Base-by-base conservation (phyloP, 139 green algal genomes). In the Ostreobium quekettii region DNA sequence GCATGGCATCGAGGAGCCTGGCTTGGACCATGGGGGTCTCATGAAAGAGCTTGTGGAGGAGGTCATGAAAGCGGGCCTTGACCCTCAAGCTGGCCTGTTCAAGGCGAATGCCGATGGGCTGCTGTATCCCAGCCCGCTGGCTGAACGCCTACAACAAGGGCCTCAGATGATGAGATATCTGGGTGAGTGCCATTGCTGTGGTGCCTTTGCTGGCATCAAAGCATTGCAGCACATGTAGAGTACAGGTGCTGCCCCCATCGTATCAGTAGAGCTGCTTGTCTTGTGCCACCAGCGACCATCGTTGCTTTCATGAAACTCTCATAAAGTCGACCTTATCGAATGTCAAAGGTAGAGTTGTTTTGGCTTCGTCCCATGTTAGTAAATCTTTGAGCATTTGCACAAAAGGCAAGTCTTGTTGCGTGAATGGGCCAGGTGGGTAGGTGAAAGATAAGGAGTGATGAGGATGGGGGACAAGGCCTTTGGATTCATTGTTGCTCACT, bases 31-130 rank as follows among this genome's bases (percentile, higher is more conserved):
- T 39, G 90, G 90, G 2, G 90, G 89, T 1, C 78, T 96, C 4
- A 82, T 85, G 48, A 93, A 93, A 66, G 90, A 95, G 78, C 73
- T 96, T 32, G 67, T 96, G 33, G 86, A 92, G 70, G 64, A 83
- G 68, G 77, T 82, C 22, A 69, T 82, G 46, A 60, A 62, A 47
- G 66, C 62, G 4, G 67, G 75, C 7, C 53, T 85, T 32, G 39
- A 77, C 65, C 74, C 67, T 8, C 71, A 85, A 64, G 79, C 82
- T 49, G 87, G 86, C 26, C 69, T 93, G 22, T 90, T 91, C 56
- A 49, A 74, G 4, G 57, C 78, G 24, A 84, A 76, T 28, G 49
- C 60, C 19, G 76, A 80, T 15, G 81, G 82, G 19, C 71, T 73
- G 39, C 56, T 84, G 26, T 90, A 88, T 74, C 84, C 86, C 6